Evolutionary conservation across 495 filamentous ascomycete genomes (phyloP).

Genomic region (Penicillium malachiteum): DNA sequence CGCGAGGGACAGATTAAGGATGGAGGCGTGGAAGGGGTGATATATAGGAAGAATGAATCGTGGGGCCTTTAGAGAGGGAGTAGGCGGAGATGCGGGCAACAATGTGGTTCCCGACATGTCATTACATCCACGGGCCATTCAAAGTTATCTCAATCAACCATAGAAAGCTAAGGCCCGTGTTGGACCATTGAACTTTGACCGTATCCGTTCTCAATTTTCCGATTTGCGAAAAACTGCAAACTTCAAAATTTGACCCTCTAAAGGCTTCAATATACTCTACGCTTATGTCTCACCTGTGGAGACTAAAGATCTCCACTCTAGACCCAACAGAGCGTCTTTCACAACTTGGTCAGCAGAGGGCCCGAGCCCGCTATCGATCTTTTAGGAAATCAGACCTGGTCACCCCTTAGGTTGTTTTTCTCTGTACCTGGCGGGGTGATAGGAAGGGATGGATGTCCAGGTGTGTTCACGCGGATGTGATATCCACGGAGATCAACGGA

Average conservation of each 20-base stretch:
- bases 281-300: background rate
- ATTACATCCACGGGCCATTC: background rate
- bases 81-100: background rate
- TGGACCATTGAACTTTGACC: constrained; percentile 5
- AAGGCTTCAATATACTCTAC: too few species aligned
- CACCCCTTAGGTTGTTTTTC: background rate
- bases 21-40: background rate
- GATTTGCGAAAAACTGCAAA: background rate
- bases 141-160: background rate
- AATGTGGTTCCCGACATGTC: constrained; percentile 1
- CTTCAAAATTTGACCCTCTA: too few species aligned
- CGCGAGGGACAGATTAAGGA: background rate
- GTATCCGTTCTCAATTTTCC: background rate
- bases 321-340: background rate
- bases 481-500: too few species aligned
- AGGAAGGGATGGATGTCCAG: too few species aligned
- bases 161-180: background rate
- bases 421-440: too few species aligned
- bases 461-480: too few species aligned
- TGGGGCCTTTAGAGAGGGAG: background rate
- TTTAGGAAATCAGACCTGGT: background rate
- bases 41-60: background rate
- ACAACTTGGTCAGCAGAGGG: background rate
- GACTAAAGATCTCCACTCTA: background rate
- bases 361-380: background rate